Conservation (phyloP, 306 rosid genomes). For the Fagus sylvatica region DNA sequence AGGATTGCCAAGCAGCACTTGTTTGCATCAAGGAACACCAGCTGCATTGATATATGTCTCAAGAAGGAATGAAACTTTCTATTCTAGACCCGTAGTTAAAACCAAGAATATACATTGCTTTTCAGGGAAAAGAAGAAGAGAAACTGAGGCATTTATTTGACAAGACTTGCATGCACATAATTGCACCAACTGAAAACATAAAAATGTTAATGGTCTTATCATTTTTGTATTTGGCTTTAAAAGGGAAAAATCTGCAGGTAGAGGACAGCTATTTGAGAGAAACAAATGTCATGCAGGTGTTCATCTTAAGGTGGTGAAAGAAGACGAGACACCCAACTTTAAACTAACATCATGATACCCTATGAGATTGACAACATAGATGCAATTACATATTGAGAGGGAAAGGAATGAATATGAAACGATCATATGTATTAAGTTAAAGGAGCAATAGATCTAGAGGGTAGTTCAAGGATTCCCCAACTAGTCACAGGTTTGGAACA, state of each 20-base stretch:
- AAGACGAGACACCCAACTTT: neutral
- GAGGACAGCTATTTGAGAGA: neutral
- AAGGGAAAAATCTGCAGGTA: neutral
- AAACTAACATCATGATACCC: neutral
- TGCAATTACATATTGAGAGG: neutral
- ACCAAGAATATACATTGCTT: neutral
- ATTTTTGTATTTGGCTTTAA: neutral
- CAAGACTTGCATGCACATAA: neutral
- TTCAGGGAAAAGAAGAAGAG: neutral
- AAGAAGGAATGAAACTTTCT: neutral
- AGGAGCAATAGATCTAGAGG: neutral
- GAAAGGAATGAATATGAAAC: neutral
- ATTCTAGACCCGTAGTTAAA: neutral
- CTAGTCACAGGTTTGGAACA: neutral
- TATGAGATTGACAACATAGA: neutral
- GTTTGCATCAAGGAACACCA: constrained; percentile 20
- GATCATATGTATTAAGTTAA: neutral
- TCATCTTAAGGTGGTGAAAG: neutral
- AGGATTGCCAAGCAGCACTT: constrained; percentile 14
- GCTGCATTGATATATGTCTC: constrained; percentile 20
- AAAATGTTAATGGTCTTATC: neutral
- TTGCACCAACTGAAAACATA: neutral
- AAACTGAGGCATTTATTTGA: neutral
- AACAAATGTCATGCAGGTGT: neutral
- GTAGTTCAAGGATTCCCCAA: neutral